These are phyloP conservation scores for Cystobasidium onofrii DNA, from an alignment of 768 basidiomycete species.

Conservation along the genomic window DNA sequence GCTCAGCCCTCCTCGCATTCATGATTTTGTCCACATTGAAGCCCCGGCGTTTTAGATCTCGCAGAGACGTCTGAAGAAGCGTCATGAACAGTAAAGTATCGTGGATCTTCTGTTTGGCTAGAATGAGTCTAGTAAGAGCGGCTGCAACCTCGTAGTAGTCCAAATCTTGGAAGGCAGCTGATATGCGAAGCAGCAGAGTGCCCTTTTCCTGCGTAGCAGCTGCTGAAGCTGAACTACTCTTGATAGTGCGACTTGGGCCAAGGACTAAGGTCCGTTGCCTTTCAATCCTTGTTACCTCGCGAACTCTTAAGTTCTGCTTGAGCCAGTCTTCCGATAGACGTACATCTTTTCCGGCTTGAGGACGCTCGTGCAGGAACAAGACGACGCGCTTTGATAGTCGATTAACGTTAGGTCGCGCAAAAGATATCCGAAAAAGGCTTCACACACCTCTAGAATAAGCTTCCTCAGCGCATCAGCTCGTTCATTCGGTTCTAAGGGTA, in stretches of 20 bases:
- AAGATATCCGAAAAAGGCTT: no score
- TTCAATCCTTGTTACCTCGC: constrained; percentile 52
- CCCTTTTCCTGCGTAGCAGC: constrained; percentile 50
- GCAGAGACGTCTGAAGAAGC: constrained; percentile 80
- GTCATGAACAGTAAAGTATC: constrained; percentile 87
- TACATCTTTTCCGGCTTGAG: constrained; percentile 40
- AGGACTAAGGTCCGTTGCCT: constrained; percentile 52
- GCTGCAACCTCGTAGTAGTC: constrained; percentile 91
- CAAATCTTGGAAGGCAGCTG: constrained; percentile 54
- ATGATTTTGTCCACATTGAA: constrained; percentile 91
- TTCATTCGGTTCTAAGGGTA: not conserved
- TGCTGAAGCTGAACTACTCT: constrained; percentile 65
- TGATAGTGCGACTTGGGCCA: constrained; percentile 51
- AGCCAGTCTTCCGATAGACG: constrained; percentile 45
- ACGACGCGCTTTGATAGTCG: constrained; percentile 67
- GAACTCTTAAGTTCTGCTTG: constrained; percentile 39
- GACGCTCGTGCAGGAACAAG: constrained; percentile 81
- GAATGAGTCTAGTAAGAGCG: constrained; percentile 68
- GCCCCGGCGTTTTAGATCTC: constrained; percentile 68
- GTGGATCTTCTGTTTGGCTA: constrained; percentile 69
- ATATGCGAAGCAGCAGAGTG: constrained; percentile 33
- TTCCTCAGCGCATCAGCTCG: constrained; percentile 36
- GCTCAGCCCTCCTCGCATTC: constrained; percentile 65
- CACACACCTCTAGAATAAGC: constrained; percentile 38
- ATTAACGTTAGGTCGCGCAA: constrained; percentile 41